phyloP scores from a whole-genome alignment of 305 asterid species.

The Rubia tinctorum region DNA sequence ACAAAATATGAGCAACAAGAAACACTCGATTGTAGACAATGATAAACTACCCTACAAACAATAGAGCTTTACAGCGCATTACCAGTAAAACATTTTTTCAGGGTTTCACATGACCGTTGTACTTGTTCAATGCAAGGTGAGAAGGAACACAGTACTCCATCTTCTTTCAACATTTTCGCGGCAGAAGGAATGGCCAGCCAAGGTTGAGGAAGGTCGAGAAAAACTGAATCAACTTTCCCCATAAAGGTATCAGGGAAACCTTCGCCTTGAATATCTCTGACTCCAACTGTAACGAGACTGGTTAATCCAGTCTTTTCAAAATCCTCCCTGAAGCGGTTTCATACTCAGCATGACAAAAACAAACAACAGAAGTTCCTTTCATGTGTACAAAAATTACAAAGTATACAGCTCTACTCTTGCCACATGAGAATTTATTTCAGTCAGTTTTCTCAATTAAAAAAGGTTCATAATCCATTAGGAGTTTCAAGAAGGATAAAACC shows the following conservation, averaged over 20 bases:
- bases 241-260: slow-evolving; percentile 77
- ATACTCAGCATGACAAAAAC: not conserved
- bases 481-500: not conserved
- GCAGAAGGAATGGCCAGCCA: slow-evolving; percentile 94
- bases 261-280: slow-evolving; percentile 89
- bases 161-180: slow-evolving; percentile 76
- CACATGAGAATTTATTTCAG: not conserved
- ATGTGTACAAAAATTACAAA: not conserved
- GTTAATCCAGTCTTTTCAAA: slow-evolving; percentile 74
- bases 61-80: not conserved
- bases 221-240: slow-evolving; percentile 71
- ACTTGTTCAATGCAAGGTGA: slow-evolving; percentile 99
- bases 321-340: slow-evolving; percentile 50
- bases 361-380: not conserved
- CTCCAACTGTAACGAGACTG: slow-evolving; percentile 75
- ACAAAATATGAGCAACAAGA: not conserved
- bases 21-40: not conserved
- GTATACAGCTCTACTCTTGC: not conserved
- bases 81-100: slow-evolving; percentile 72
- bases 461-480: not conserved
- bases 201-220: slow-evolving; percentile 96
- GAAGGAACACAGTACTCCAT: slow-evolving; percentile 88
- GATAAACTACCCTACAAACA: not conserved
- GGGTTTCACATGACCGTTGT: slow-evolving; percentile 73
- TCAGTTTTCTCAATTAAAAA: not conserved